Percentiles rank a stretch among this genome's conserved stretches.
Conservation (phyloP, 1,284 basidiomycete genomes). For the Sutorius eximius region DNA sequence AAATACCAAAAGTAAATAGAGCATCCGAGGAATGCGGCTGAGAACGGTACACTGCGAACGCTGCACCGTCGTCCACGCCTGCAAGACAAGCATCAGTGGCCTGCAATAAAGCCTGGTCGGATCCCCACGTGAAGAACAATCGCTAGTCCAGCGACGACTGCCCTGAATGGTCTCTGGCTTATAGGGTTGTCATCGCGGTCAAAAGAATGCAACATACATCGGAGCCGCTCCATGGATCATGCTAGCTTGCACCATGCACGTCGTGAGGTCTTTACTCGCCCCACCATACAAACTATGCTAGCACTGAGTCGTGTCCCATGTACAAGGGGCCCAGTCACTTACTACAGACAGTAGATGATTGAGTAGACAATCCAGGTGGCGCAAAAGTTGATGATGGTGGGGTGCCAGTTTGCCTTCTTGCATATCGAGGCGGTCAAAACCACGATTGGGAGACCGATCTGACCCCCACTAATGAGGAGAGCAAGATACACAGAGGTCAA, state of each 20-base stretch:
- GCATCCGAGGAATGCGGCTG: constrained; percentile 18
- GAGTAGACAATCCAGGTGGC: constrained; percentile 56
- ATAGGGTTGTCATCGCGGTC: background rate
- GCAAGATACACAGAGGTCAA: constrained; percentile 40
- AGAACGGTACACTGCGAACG: constrained; percentile 11
- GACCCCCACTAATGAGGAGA: constrained; percentile 49
- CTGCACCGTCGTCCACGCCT: constrained; percentile 45
- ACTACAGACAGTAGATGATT: constrained; percentile 51
- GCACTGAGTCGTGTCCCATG: constrained; percentile 1
- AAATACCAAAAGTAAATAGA: constrained; percentile 20
- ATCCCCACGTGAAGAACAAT: constrained; percentile 49
- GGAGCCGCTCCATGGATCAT: constrained; percentile 54
- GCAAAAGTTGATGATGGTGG: constrained; percentile 54
- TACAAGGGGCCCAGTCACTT: constrained; percentile 27
- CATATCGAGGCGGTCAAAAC: constrained; percentile 47
- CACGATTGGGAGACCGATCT: constrained; percentile 50
- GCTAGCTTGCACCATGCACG: constrained; percentile 52
- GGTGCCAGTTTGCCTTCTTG: constrained; percentile 43
- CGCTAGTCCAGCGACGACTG: constrained; percentile 45
- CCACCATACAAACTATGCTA: constrained; percentile 40
- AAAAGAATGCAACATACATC: constrained; percentile 41
- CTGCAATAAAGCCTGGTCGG: background rate
- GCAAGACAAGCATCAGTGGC: constrained; percentile 9
- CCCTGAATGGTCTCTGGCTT: constrained; percentile 36
- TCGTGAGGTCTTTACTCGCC: constrained; percentile 15